Evolutionary conservation across 163 green algal species (phyloP), one percentile per base, ranked within the genome.

Genomic region (Coccomyxa subellipsoidea): DNA sequence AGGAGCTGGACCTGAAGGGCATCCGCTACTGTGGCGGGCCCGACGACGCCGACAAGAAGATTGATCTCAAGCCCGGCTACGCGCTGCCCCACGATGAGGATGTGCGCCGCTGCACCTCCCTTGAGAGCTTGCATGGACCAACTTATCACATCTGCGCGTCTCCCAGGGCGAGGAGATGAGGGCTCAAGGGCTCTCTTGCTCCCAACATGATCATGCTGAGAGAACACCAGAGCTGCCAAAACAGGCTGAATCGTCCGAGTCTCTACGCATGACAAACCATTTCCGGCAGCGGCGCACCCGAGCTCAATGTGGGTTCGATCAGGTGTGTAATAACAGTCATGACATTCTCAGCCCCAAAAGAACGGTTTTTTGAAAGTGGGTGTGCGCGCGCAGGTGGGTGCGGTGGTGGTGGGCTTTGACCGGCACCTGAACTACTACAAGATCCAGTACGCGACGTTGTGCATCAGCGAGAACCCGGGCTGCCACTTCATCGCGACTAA

Each of bases 391-490:
- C 87, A 97, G 93, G 94, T 98, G 35, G 94, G 90, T 36, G 96
- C 96, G 0, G 96, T 99, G 36, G 90, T 99, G 40, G 96, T 99
- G 29, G 96, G 96, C 69, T 99, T 98, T 88, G 96, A 99, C 92
- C 89, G 96, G 54, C 87, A 98, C 91, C 92, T 99, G 89, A 99
- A 99, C 92, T 99, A 99, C 91, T 97, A 99, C 94, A 99, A 99
- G 90, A 97, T 99, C 82, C 96, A 99, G 81, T 96, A 96, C 79
- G 96, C 96, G 27, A 98, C 95, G 36, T 90, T 99, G 69, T 99
- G 97, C 91, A 96, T 99, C 83, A 88, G 93, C 6, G 96, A 99
- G 84, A 99, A 99, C 91, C 94, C 94, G 1, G 95, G 94, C 77
- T 99, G 97, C 92, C 77, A 96, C 40, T 99, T 99, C 92, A 98